Base-by-base conservation (phyloP, 192 early-diverging fungal species). In the Coemansia sp. region DNA sequence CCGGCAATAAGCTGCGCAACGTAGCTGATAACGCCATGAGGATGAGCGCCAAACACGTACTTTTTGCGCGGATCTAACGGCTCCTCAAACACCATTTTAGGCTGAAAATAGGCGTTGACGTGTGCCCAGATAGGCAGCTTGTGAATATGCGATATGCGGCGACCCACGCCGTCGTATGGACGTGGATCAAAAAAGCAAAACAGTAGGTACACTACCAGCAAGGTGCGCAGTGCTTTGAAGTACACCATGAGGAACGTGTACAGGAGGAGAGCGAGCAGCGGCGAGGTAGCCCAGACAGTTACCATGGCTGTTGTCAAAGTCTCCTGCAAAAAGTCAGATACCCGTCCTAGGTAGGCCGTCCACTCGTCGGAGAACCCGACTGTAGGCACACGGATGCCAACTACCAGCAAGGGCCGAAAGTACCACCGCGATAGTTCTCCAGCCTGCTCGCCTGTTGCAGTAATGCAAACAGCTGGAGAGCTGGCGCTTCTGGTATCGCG, bases 21-120 rank as follows among this genome's bases (percentile, higher is more conserved):
- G 29, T 95, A 87, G 18, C 90, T 86, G 61, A 96, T 92, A 63
- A 97, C 92, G 9, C 94, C 95, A 69, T 97, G 95, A 20, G 95
- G 95, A 74, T 99, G 95, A 72, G 94, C 71, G 46, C 89, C 95
- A 86, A 99, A 94, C 1, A 99, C 87, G 71, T 99, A 97, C 67
- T 92, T 93, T 55, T 89, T 89, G 27, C 66, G 74, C 6, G 95
- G 89, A 74, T 97, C 95, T 62, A 99, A 73, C 62, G 95, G 92
- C 27, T 69, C 87, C 71, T 94, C 94, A 87, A 94, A 94, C 61
- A 92, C 79, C 44, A 97, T 81, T 4, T 81, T 77, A 27, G 91
- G 88, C 15, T 94, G 94, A 68, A 95, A 97, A 70, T 93, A 95
- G 44, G 89, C 88, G 44, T 86, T 86, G 64, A 94, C 89, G 75